A percentile compares a stretch with the other conserved stretches of the same genome.
These are phyloP conservation scores for Podospora didyma DNA, from an alignment of 495 filamentous ascomycete genomes.

Conservation along the genomic window DNA sequence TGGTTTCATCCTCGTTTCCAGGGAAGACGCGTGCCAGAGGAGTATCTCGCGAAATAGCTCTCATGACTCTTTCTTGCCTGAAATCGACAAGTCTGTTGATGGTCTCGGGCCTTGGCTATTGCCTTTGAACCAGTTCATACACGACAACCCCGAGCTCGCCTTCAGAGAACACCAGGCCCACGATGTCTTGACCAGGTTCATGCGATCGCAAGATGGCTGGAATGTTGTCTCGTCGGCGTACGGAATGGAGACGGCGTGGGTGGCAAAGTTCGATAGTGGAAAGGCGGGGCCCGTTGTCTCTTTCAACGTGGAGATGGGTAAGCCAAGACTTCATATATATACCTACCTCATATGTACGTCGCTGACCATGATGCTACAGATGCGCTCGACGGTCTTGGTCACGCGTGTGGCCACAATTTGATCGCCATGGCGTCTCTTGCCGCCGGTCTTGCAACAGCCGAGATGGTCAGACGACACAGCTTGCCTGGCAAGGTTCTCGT, in stretches of 20 bases:
- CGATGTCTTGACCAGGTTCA: conserved; percentile 52
- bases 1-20: no score
- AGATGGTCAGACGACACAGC: conserved; percentile 40
- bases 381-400: conserved; percentile 56
- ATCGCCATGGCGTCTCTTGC: conserved; percentile 61
- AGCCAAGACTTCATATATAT: neutral
- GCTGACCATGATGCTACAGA: conserved; percentile 29
- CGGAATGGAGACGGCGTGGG: conserved; percentile 53
- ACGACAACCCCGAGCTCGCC: conserved; percentile 57
- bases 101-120: conserved; percentile 32
- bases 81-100: conserved; percentile 17
- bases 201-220: conserved; percentile 49
- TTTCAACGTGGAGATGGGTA: conserved; percentile 58
- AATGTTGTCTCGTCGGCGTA: conserved; percentile 53
- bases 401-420: conserved; percentile 68
- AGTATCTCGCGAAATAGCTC: no score
- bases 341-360: neutral
- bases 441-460: conserved; percentile 54
- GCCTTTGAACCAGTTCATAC: conserved; percentile 49
- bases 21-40: no score
- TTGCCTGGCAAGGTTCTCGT: conserved; percentile 56
- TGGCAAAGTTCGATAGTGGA: conserved; percentile 49
- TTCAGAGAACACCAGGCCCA: conserved; percentile 57
- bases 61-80: no score
- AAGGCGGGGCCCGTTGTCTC: conserved; percentile 46